Percentiles rank a stretch among this genome's conserved stretches.
Conservation (phyloP, 441 rosid species). For the Hura crepitans region DNA sequence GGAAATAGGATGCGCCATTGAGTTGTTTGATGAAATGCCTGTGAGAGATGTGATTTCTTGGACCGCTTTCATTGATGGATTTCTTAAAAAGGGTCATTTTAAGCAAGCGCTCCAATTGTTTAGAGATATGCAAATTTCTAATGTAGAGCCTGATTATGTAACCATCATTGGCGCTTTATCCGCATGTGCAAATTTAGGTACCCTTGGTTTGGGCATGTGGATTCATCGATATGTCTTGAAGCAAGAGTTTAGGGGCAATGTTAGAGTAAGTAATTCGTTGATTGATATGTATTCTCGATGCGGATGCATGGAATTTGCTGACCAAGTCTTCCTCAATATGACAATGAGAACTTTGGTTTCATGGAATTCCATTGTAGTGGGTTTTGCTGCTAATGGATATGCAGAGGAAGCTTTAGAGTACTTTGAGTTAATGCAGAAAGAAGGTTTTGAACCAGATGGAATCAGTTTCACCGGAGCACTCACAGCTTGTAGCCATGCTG, state of each 20-base stretch:
- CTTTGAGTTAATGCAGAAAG: constrained; percentile 56
- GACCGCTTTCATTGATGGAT: constrained; percentile 77
- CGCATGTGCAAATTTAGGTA: constrained; percentile 58
- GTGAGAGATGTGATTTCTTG: constrained; percentile 50
- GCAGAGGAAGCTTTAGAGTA: constrained; percentile 54
- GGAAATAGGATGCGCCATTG: constrained; percentile 35
- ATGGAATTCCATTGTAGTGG: constrained; percentile 74
- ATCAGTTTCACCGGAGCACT: constrained; percentile 74
- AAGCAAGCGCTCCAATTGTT: constrained; percentile 57
- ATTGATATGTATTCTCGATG: constrained; percentile 71
- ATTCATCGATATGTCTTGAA: constrained; percentile 46
- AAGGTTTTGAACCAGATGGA: constrained; percentile 60
- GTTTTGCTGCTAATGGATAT: constrained; percentile 60
- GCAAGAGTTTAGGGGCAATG: constrained; percentile 45
- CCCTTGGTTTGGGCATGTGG: constrained; percentile 63
- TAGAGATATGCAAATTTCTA: constrained; percentile 57
- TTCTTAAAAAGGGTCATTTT: constrained; percentile 50
- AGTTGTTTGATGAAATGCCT: constrained; percentile 68
- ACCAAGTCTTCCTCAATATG: constrained; percentile 58
- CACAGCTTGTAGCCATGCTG: constrained; percentile 77
- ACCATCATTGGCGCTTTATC: constrained; percentile 51
- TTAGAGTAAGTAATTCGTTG: constrained; percentile 56
- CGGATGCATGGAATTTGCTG: constrained; percentile 57
- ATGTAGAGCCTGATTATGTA: constrained; percentile 59
- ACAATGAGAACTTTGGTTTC: constrained; percentile 53